phyloP scores from a whole-genome alignment of 306 rosid genomes.

The Pyrus bretschneideri region DNA sequence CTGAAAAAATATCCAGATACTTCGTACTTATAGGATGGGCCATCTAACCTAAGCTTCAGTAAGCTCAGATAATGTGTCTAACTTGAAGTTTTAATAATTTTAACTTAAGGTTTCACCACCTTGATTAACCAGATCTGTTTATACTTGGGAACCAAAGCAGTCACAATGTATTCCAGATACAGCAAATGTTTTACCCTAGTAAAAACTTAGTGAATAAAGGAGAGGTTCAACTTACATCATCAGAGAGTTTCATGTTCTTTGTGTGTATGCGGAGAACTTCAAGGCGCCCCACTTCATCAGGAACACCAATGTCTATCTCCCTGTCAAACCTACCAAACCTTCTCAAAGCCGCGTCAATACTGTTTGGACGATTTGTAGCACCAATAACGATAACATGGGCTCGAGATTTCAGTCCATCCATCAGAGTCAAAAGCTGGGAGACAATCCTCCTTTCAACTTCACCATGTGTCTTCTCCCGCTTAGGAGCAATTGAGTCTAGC shows the following conservation, averaged over 20 bases:
- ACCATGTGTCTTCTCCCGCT: constrained; percentile 61
- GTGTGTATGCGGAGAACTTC: constrained; percentile 70
- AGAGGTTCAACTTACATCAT: constrained; percentile 38
- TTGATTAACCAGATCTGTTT: not conserved
- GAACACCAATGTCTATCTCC: constrained; percentile 68
- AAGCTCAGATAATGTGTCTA: not conserved
- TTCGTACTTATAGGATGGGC: not conserved
- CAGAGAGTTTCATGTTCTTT: constrained; percentile 67
- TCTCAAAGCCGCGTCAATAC: constrained; percentile 59
- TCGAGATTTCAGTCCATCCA: constrained; percentile 60
- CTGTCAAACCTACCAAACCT: constrained; percentile 70
- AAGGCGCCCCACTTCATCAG: constrained; percentile 63
- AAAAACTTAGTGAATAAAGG: not conserved
- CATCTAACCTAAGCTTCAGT: not conserved
- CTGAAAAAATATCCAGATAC: not conserved
- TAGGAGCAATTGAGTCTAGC: constrained; percentile 64
- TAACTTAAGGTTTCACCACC: not conserved
- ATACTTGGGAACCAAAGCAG: not conserved
- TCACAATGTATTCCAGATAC: not conserved
- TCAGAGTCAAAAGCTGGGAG: constrained; percentile 59
- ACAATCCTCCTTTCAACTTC: constrained; percentile 67
- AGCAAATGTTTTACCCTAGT: not conserved
- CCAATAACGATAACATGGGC: constrained; percentile 66
- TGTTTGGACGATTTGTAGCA: constrained; percentile 67
- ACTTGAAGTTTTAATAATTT: not conserved